A percentile compares a stretch with the other conserved stretches of the same genome.
Conservation (phyloP, 179 eudicot species). For the Amaranthus tricolor region DNA sequence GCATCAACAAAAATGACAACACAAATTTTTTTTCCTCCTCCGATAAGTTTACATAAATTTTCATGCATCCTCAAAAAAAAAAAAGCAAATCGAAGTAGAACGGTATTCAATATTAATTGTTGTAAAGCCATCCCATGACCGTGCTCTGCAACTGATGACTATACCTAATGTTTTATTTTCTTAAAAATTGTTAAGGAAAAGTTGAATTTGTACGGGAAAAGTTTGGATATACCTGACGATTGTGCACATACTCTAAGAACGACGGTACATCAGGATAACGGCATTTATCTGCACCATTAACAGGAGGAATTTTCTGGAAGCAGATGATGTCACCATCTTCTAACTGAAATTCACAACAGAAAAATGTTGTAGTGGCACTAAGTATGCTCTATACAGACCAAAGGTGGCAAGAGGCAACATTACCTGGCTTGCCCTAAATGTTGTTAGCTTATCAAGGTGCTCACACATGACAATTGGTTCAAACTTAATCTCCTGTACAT, state of each 20-base stretch:
- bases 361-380: background rate
- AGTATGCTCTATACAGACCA: background rate
- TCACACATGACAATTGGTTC: conserved; percentile 68
- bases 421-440: conserved; percentile 59
- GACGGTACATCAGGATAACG: conserved; percentile 70
- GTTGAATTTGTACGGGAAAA: background rate
- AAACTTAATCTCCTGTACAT: conserved; percentile 54
- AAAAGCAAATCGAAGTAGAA: no score
- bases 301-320: conserved; percentile 54
- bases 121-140: no score
- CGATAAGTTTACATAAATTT: no score
- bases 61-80: no score
- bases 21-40: no score
- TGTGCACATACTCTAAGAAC: conserved; percentile 76
- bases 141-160: no score
- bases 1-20: no score
- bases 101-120: no score
- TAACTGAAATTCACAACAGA: conserved; percentile 31
- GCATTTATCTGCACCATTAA: conserved; percentile 43
- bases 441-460: conserved; percentile 40
- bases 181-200: background rate
- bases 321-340: conserved; percentile 84
- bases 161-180: no score
- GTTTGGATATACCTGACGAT: conserved; percentile 63
- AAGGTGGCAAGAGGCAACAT: background rate